Evolutionary conservation across 2,329 filamentous ascomycete species (phyloP).

Genomic region (Aschersonia sp.): DNA sequence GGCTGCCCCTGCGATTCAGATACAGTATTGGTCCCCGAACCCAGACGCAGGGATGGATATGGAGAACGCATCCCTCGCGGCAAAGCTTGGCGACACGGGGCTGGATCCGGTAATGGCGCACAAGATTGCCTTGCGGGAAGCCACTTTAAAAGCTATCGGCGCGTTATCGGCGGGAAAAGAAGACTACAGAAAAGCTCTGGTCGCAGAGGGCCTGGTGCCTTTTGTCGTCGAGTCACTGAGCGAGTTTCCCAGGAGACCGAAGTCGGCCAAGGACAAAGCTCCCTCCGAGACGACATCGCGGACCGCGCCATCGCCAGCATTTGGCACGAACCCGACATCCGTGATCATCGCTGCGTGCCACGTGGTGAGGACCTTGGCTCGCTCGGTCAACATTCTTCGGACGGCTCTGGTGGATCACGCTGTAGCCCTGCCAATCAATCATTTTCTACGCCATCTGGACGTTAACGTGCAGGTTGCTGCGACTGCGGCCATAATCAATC

Average conservation of each 20-base stretch:
- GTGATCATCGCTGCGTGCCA: conserved; percentile 80
- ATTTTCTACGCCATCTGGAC: conserved; percentile 59
- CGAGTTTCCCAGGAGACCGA: conserved; percentile 37
- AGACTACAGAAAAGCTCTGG: conserved; percentile 66
- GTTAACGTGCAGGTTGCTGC: conserved; percentile 75
- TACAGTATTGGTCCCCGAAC: conserved; percentile 24
- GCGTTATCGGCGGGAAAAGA: conserved; percentile 71
- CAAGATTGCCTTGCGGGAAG: conserved; percentile 62
- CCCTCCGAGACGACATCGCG: conserved; percentile 14
- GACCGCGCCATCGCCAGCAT: conserved; percentile 26
- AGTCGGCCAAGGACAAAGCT: conserved; percentile 22
- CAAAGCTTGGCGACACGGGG: conserved; percentile 45
- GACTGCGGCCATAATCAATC: conserved; percentile 70
- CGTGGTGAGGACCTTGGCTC: conserved; percentile 64
- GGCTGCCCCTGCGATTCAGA: conserved; percentile 15
- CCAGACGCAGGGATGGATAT: conserved; percentile 18
- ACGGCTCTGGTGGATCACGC: conserved; percentile 80
- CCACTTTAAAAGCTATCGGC: conserved; percentile 64
- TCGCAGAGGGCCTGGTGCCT: conserved; percentile 65
- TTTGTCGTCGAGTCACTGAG: conserved; percentile 72
- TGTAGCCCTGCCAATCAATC: conserved; percentile 63
- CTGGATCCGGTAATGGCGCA: conserved; percentile 48
- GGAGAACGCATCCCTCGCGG: conserved; percentile 18
- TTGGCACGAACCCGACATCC: conserved; percentile 58
- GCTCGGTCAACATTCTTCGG: conserved; percentile 70